A percentile compares a stretch with the other conserved stretches of the same genome.
Evolutionary conservation across 116 monocot species (phyloP).

Genomic region (Dioscorea cayenensis): DNA sequence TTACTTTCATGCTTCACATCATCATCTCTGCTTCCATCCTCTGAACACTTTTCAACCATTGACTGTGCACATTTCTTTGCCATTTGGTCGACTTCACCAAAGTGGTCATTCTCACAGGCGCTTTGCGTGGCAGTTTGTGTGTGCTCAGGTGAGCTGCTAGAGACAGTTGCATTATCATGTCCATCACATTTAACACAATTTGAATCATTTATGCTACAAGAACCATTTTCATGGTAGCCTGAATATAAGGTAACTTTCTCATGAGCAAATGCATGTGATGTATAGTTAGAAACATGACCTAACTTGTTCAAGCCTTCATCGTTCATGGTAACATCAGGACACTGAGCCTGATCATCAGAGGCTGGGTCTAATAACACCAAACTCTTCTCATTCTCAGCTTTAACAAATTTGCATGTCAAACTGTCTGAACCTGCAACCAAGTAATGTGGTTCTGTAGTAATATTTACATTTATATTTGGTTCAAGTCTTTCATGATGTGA

Average conservation of each 20-base stretch:
- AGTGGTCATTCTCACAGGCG: constrained; percentile 15
- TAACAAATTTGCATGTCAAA: constrained; percentile 6
- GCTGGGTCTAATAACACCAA: background rate
- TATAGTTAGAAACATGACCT: constrained; percentile 16
- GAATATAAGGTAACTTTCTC: constrained; percentile 5
- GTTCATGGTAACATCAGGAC: constrained; percentile 11
- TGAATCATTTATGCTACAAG: constrained; percentile 24
- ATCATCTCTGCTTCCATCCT: constrained; percentile 11
- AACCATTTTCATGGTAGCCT: constrained; percentile 14
- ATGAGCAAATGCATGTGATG: constrained; percentile 7
- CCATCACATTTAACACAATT: constrained; percentile 11
- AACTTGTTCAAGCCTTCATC: constrained; percentile 18
- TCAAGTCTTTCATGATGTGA: constrained; percentile 7
- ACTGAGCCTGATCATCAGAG: background rate
- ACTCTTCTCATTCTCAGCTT: constrained; percentile 4
- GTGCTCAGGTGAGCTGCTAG: background rate
- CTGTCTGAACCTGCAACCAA: constrained; percentile 7
- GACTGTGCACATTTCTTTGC: constrained; percentile 6
- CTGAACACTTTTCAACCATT: constrained; percentile 5
- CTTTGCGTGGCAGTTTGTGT: background rate
- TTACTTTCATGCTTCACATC: constrained; percentile 15
- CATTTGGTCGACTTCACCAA: constrained; percentile 4
- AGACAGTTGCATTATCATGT: constrained; percentile 6
- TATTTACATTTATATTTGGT: background rate
- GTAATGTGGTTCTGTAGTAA: constrained; percentile 1